Conservation (phyloP, 2,329 filamentous ascomycete genomes). For the Elsinoe fawcettii region DNA sequence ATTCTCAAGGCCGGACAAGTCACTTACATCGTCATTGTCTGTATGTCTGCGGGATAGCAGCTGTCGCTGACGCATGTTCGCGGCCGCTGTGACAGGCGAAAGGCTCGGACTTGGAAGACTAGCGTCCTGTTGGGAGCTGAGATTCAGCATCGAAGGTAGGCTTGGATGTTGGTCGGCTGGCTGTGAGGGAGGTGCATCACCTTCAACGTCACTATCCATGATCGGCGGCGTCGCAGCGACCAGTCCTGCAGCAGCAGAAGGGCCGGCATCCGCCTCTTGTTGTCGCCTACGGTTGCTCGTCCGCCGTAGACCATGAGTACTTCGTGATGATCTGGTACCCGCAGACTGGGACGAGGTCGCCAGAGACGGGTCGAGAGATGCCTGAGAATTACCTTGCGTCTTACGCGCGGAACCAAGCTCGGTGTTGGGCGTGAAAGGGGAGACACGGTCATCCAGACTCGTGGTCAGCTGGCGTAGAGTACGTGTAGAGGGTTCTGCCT, state of each 20-base stretch:
- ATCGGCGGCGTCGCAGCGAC: constrained; percentile 63
- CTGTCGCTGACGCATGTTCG: constrained; percentile 43
- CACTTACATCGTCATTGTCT: constrained; percentile 27
- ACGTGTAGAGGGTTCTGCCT: background rate
- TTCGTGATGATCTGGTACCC: background rate
- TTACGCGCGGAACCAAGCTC: constrained; percentile 21
- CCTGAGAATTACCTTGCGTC: background rate
- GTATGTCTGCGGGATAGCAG: constrained; percentile 15
- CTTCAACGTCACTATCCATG: constrained; percentile 62
- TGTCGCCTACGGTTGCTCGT: background rate
- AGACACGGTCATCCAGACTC: background rate
- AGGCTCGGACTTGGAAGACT: constrained; percentile 91
- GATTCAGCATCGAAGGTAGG: constrained; percentile 53
- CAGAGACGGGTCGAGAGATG: background rate
- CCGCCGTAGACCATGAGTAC: background rate
- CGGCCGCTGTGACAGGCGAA: constrained; percentile 79
- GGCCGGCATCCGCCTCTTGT: background rate
- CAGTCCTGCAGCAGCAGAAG: background rate
- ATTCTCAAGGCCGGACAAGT: constrained; percentile 28
- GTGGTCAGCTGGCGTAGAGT: background rate
- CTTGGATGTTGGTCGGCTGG: constrained; percentile 14
- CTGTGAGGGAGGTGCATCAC: constrained; percentile 29
- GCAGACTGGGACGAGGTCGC: background rate
- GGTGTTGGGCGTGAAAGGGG: constrained; percentile 30
- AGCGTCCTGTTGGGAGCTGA: constrained; percentile 68